Evolutionary conservation across 768 basidiomycete genomes (phyloP), one percentile per base, ranked within the genome.

Genomic region (Boletus bicolor): DNA sequence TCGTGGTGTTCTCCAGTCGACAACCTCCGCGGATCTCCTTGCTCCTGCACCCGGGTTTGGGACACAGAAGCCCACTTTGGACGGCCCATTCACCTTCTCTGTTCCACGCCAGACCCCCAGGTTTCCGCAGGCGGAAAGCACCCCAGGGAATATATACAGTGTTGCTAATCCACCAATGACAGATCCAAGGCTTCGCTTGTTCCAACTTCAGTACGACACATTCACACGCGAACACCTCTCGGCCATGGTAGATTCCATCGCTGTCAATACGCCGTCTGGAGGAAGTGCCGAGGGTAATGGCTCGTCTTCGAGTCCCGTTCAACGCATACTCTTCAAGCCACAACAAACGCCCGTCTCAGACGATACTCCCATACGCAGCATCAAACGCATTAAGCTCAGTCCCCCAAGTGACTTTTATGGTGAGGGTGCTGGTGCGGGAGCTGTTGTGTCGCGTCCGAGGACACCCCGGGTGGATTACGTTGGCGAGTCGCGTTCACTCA

Each of bases 141-240:
- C 85, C 0, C 86, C 87, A 19, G 62, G 63, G 35, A 48, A 66
- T 36, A 32, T 38, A 7, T 57, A 62, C 54, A 62, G 56, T 52
- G 47, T 39, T 37, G 59, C 54, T 32, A 72, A 66, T 49, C 64
- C 66, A 28, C 77, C 79, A 21, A 61, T 67, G 28, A 87, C 85
- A 28, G 90, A 92, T 65, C 85, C 90, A 3, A 85, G 86, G 30
- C 81, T 93, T 11, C 85, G 87, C 12, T 79, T 98, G 37, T 98
- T 98, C 73, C 89, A 93, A 66, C 90, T 94, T 49, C 86, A 93
- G 60, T 98, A 98, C 66, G 96, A 99, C 70, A 98, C 96, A 0
- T 95, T 91, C 67, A 99, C 96, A 1, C 84, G 93, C 43, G 91
- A 96, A 21, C 93, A 97, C 67, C 82, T 98, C 42, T 93, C 92